Percentiles rank a stretch among this genome's conserved stretches.
These are phyloP conservation scores for Onygenales sp. DNA, from an alignment of 2,329 filamentous ascomycete genomes.

Conservation along the genomic window DNA sequence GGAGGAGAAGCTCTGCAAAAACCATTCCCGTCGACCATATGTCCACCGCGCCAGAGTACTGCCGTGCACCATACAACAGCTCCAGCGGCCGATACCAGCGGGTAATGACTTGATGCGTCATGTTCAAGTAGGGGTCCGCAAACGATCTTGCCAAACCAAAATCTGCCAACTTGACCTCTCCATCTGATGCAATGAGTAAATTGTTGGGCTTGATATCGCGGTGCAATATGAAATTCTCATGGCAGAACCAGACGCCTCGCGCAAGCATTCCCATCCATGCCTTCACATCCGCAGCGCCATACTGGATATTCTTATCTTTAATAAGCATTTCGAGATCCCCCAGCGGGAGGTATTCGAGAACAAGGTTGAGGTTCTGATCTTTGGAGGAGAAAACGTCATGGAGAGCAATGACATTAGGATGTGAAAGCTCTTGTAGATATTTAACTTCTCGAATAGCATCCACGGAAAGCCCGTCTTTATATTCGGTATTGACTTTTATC, in stretches of 20 bases:
- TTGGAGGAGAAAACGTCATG: slow-evolving; percentile 92
- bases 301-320: slow-evolving; percentile 72
- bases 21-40: slow-evolving; percentile 91
- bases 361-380: slow-evolving; percentile 90
- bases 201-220: slow-evolving; percentile 99
- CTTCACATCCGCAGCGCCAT: slow-evolving; percentile 86
- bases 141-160: slow-evolving; percentile 89
- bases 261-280: slow-evolving; percentile 98
- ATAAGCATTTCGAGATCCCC: slow-evolving; percentile 94
- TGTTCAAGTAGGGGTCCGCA: slow-evolving; percentile 74
- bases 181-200: slow-evolving; percentile 83
- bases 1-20: slow-evolving; percentile 80
- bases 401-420: slow-evolving; percentile 91
- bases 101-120: slow-evolving; percentile 94
- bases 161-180: slow-evolving; percentile 92
- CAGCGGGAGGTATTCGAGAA: slow-evolving; percentile 87
- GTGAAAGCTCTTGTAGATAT: slow-evolving; percentile 84
- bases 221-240: slow-evolving; percentile 87
- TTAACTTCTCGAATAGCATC: slow-evolving; percentile 95
- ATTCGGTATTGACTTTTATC: slow-evolving; percentile 48
- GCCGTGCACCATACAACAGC: slow-evolving; percentile 78
- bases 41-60: slow-evolving; percentile 86
- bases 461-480: slow-evolving; percentile 82
- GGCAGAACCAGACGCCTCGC: slow-evolving; percentile 90
- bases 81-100: slow-evolving; percentile 95